Conservation (phyloP, 768 basidiomycete genomes). For the Rhodotorula taiwanensis region DNA sequence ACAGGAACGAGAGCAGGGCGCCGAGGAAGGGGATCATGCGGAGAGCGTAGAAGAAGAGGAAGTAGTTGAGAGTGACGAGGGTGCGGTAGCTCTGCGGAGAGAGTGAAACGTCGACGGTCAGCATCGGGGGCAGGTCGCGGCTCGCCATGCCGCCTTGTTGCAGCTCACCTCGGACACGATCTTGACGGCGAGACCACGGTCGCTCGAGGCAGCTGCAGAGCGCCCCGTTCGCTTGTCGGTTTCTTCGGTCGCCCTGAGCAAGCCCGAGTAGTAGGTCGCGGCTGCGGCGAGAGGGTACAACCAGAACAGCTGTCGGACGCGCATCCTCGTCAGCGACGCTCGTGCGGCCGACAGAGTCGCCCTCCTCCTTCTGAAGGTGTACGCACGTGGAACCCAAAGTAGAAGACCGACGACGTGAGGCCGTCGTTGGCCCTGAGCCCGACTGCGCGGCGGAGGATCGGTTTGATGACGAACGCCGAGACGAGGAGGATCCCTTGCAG, state of each 20-base stretch:
- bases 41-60: conserved; percentile 61
- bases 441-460: conserved; percentile 24
- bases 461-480: conserved; percentile 38
- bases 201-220: background rate
- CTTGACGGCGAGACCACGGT: conserved; percentile 20
- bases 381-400: conserved; percentile 37
- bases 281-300: conserved; percentile 65
- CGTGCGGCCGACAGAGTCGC: too few relatives aligned
- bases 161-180: conserved; percentile 23
- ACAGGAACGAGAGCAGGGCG: conserved; percentile 57
- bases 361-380: too few relatives aligned
- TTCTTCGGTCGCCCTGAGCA: conserved; percentile 31
- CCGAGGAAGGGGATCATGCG: conserved; percentile 62
- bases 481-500: conserved; percentile 37
- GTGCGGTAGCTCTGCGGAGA: conserved; percentile 53
- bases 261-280: conserved; percentile 71
- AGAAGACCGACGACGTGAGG: conserved; percentile 29
- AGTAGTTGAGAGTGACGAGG: conserved; percentile 72
- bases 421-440: conserved; percentile 14
- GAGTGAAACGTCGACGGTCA: background rate
- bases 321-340: conserved; percentile 45
- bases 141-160: too few relatives aligned
- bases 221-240: conserved; percentile 18
- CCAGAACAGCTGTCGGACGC: conserved; percentile 57
- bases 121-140: too few relatives aligned